A percentile compares a stretch with the other conserved stretches of the same genome.
Evolutionary conservation across 2,329 filamentous ascomycete species (phyloP).

Genomic region (Xylaria sp.): DNA sequence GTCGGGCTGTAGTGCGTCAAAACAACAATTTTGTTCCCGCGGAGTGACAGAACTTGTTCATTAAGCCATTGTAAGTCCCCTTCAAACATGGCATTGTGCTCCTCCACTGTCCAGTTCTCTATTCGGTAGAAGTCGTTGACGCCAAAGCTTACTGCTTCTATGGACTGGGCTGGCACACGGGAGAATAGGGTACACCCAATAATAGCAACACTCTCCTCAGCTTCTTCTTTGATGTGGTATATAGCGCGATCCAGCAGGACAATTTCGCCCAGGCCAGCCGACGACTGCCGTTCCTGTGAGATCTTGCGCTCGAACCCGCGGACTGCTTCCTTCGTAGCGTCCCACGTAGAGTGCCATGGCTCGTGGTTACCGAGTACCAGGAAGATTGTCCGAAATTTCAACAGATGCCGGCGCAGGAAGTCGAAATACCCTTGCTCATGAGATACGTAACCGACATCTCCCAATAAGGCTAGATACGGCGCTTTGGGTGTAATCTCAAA

Average conservation of each 20-base stretch:
- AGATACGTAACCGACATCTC: constrained; percentile 63
- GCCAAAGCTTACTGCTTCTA: constrained; percentile 54
- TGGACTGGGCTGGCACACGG: constrained; percentile 52
- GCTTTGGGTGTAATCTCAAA: constrained; percentile 61
- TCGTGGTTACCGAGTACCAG: constrained; percentile 69
- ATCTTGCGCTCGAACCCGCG: constrained; percentile 49
- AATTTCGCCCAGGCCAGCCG: constrained; percentile 49
- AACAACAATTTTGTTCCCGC: constrained; percentile 49
- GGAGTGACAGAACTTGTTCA: constrained; percentile 43
- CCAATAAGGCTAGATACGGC: constrained; percentile 65
- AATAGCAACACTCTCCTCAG: constrained; percentile 51
- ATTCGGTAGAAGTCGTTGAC: constrained; percentile 65
- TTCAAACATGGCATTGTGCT: constrained; percentile 53
- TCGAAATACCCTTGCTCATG: constrained; percentile 56
- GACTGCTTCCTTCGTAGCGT: constrained; percentile 46
- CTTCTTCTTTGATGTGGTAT: constrained; percentile 38
- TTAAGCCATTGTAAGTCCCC: constrained; percentile 59
- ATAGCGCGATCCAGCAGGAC: constrained; percentile 53
- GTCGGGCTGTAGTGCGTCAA: constrained; percentile 59
- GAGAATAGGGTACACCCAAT: constrained; percentile 65
- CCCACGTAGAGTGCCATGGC: constrained; percentile 58
- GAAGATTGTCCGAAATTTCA: constrained; percentile 61
- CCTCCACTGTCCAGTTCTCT: constrained; percentile 52
- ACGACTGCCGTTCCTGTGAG: constrained; percentile 29
- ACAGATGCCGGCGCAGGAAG: constrained; percentile 62